Base-by-base conservation (phyloP, 805 yeast species). In the Candida stauntonica region DNA sequence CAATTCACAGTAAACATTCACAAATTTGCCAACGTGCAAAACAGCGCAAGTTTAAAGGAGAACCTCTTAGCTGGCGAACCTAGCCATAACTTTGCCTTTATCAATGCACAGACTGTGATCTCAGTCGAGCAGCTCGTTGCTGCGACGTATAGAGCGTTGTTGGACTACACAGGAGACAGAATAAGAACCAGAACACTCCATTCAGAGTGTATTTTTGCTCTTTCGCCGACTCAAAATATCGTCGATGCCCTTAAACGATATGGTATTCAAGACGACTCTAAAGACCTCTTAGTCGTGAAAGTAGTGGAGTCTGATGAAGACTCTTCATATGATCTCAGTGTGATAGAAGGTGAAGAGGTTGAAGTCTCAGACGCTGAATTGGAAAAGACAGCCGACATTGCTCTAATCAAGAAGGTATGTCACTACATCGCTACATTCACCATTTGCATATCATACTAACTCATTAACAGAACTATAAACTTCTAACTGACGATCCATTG, bases 221-320 rank as follows among this genome's bases (percentile, higher is more conserved):
- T 86, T 42, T 76, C 88, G 2, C 86, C 91, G 2, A 70, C 77
- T 7, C 79, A 77, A 48, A 84, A 82, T 28, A 79, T 81, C 28
- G 70, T 75, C 65, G 93, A 86, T 42, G 81, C 87, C 1, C 65
- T 86, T 45, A 75, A 71, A 46, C 68, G 73, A 49, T 83, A 84
- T 61, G 95, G 95, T 9, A 68, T 86, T 14, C 74, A 77, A 36
- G 72, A 70, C 23, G 62, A 64, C 4, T 60, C 76, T 3, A 53
- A 52, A 0, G 63, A 66, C 18, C 40, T 84, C 6, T 53, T 82
- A 4, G 76, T 72, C 9, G 54, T 83, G n/a, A 75, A 75, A 44
- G 66, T 81, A 2, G 15, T 35, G 4, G 26, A 37, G 15, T 30
- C 64, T 18, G 58, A 60, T 11, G 35, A 48, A 21, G 48, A 51